These are phyloP conservation scores for Paralagenidium karlingii DNA, from an alignment of 352 stramenopile species.

Conservation along the genomic window DNA sequence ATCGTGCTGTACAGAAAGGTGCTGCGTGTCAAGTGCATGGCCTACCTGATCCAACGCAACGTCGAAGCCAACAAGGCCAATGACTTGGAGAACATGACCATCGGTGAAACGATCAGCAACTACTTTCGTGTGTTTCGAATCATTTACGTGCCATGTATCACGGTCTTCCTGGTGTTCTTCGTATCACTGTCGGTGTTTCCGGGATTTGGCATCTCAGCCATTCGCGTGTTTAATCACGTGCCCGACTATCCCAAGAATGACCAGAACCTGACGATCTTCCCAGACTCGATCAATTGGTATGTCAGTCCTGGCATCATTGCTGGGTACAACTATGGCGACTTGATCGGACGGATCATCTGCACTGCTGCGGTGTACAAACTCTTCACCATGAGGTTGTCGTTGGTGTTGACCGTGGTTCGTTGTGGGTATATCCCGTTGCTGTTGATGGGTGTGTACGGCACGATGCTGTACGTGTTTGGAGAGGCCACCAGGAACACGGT, in stretches of 20 bases:
- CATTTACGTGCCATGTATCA: constrained; percentile 26
- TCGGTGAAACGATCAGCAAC: constrained; percentile 18
- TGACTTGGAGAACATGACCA: constrained; percentile 14
- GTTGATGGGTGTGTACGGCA: constrained; percentile 33
- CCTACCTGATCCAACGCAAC: constrained; percentile 43
- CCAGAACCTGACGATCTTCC: too few relatives aligned
- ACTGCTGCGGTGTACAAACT: constrained; percentile 33
- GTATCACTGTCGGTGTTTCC: constrained; percentile 35
- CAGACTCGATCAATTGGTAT: constrained; percentile 24
- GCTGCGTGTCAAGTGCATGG: constrained; percentile 19
- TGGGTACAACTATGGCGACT: constrained; percentile 52
- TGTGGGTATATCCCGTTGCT: constrained; percentile 42
- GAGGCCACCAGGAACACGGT: too few relatives aligned
- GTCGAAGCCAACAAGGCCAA: constrained; percentile 13
- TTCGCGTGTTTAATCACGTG: too few relatives aligned
- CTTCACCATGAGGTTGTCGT: constrained; percentile 31
- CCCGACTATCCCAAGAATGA: too few relatives aligned
- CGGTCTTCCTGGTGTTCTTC: constrained; percentile 50
- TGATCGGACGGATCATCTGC: constrained; percentile 34
- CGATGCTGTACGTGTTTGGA: constrained; percentile 37
- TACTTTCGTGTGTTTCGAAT: constrained; percentile 29
- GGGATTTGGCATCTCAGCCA: constrained; percentile 28
- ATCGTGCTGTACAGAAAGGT: constrained; percentile 30
- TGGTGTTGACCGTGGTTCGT: constrained; percentile 23
- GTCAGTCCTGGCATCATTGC: constrained; percentile 36